Percentiles rank a stretch among this genome's conserved stretches.
phyloP scores from a whole-genome alignment of 306 rosid species.

The Quercus engelmannii region DNA sequence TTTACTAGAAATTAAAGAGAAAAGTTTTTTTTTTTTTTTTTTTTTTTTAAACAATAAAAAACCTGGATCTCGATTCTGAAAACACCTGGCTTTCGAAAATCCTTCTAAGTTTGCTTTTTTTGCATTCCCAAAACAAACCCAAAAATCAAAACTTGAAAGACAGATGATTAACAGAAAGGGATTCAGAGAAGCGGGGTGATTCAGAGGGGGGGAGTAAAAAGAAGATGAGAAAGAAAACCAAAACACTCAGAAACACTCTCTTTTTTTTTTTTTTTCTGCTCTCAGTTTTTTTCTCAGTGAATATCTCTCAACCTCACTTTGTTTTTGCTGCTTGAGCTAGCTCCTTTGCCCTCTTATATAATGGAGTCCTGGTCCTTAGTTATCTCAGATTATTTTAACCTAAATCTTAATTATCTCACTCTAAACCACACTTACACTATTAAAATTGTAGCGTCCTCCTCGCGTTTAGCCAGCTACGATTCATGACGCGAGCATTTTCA shows the following conservation, averaged over 20 bases:
- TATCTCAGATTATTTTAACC: slow-evolving; percentile 7
- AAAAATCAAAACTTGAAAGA: slow-evolving; percentile 76
- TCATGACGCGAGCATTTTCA: slow-evolving; percentile 15
- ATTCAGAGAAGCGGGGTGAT: slow-evolving; percentile 92
- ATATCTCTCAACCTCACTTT: slow-evolving; percentile 61
- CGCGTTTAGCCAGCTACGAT: background rate
- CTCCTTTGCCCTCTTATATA: slow-evolving; percentile 34
- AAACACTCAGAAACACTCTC: background rate
- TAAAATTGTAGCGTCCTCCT: background rate
- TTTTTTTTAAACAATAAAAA: slow-evolving; percentile 6
- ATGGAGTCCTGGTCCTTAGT: background rate
- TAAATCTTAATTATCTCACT: slow-evolving; percentile 27
- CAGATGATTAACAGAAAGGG: slow-evolving; percentile 99
- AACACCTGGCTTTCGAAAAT: slow-evolving; percentile 87
- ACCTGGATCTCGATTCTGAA: slow-evolving; percentile 99
- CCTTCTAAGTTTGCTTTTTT: slow-evolving; percentile 70
- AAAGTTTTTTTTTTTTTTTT: background rate
- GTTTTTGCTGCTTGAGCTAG: background rate
- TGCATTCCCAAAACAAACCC: slow-evolving; percentile 67
- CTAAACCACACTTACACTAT: slow-evolving; percentile 14
- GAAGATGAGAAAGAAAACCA: background rate
- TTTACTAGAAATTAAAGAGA: background rate
- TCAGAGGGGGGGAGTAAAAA: slow-evolving; percentile 35
- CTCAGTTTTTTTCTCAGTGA: background rate
- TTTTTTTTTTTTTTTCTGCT: background rate